Percentiles rank a stretch among this genome's conserved stretches.
phyloP scores from a whole-genome alignment of 495 filamentous ascomycete species.

The Annulohypoxylon nitens region DNA sequence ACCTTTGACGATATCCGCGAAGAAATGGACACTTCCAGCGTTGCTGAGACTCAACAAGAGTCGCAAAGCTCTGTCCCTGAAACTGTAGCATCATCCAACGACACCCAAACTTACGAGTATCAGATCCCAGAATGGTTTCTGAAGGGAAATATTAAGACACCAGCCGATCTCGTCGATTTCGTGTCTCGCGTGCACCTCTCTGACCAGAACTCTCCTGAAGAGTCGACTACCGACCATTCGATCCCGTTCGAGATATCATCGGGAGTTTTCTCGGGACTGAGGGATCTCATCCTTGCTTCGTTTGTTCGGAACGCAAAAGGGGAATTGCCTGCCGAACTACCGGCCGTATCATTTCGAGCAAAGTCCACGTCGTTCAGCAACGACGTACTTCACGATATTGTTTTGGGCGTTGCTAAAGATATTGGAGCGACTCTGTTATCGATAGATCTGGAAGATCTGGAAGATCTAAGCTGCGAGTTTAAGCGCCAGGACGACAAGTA shows the following conservation, averaged over 20 bases:
- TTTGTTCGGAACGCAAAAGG: background rate
- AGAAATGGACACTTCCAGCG: background rate
- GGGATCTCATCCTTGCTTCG: background rate
- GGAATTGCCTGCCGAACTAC: background rate
- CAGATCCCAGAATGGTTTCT: background rate
- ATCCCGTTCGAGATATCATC: background rate
- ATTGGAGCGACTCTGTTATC: background rate
- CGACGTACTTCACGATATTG: background rate
- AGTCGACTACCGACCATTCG: background rate
- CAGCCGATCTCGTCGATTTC: background rate
- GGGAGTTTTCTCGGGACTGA: background rate
- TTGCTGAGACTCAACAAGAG: background rate
- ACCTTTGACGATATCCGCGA: background rate
- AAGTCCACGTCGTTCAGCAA: background rate
- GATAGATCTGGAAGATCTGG: background rate
- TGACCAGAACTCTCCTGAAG: background rate
- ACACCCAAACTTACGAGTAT: background rate
- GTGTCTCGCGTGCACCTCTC: background rate
- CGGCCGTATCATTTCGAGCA: background rate
- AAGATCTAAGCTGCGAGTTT: background rate
- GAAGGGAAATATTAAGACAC: background rate
- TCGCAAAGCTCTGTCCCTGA: background rate
- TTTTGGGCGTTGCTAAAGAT: background rate
- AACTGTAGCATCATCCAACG: background rate
- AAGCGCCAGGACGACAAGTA: background rate